Percentiles rank a stretch among this genome's conserved stretches.
These are phyloP conservation scores for Dryas alaskensis DNA, from an alignment of 306 rosid genomes.

Conservation along the genomic window DNA sequence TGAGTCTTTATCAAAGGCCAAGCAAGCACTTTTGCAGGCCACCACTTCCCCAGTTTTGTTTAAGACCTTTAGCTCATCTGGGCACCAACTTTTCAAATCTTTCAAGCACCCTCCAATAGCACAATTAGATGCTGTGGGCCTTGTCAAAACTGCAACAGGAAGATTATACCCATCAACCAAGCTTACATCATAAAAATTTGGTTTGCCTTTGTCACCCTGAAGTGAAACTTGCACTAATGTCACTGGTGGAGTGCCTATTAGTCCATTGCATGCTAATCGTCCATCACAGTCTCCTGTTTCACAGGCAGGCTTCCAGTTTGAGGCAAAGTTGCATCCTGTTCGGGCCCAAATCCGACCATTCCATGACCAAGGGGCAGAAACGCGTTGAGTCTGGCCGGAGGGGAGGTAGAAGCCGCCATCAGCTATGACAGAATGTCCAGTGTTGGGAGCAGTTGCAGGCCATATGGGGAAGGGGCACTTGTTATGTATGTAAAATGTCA, in stretches of 20 bases:
- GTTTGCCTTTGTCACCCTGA: slow-evolving; percentile 52
- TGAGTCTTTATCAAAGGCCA: slow-evolving; percentile 63
- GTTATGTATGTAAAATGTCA: slow-evolving; percentile 53
- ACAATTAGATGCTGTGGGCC: slow-evolving; percentile 37
- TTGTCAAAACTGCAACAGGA: slow-evolving; percentile 49
- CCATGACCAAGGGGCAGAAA: slow-evolving; percentile 70
- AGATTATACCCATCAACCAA: slow-evolving; percentile 82
- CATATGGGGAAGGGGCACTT: slow-evolving; percentile 80
- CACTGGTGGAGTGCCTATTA: slow-evolving; percentile 77
- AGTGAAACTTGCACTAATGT: slow-evolving; percentile 67
- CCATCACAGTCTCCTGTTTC: slow-evolving; percentile 92
- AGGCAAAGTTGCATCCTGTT: slow-evolving; percentile 65
- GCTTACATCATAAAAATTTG: slow-evolving; percentile 75
- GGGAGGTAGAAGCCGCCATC: slow-evolving; percentile 80
- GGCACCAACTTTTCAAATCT: slow-evolving; percentile 55
- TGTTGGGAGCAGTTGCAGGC: slow-evolving; percentile 89
- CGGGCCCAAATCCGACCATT: slow-evolving; percentile 91
- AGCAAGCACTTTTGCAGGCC: slow-evolving; percentile 86
- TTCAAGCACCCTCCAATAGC: slow-evolving; percentile 54
- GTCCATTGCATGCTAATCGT: slow-evolving; percentile 69
- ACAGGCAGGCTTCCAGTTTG: slow-evolving; percentile 51
- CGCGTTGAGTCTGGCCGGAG: slow-evolving; percentile 38
- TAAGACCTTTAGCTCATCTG: slow-evolving; percentile 52
- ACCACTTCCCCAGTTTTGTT: slow-evolving; percentile 50
- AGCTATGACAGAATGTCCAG: slow-evolving; percentile 65